Percentiles rank a stretch among this genome's conserved stretches.
phyloP scores from a whole-genome alignment of 345 rosid species.

The Carallia pectinifolia region DNA sequence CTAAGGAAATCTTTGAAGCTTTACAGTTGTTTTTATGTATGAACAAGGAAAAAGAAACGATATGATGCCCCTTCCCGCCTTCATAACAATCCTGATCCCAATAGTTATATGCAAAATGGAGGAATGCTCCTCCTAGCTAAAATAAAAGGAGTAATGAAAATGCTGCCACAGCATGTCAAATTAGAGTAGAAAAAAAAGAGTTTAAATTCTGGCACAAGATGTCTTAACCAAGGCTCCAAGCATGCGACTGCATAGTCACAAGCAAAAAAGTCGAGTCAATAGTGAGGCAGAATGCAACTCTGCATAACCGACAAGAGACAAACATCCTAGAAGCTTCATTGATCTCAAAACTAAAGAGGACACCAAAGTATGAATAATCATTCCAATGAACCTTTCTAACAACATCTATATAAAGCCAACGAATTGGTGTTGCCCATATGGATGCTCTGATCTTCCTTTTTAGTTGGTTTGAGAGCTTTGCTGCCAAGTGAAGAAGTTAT shows the following conservation, averaged over 20 bases:
- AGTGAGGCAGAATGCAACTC: neutral
- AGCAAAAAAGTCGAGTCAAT: no score
- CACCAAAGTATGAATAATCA: neutral
- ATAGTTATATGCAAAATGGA: neutral
- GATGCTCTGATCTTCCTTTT: no score
- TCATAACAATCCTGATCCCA: neutral
- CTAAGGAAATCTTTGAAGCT: no score
- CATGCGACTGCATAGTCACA: neutral
- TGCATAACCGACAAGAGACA: neutral
- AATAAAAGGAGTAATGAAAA: neutral
- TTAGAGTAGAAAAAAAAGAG: neutral
- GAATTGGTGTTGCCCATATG: no score
- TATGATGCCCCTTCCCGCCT: no score
- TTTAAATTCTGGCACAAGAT: neutral
- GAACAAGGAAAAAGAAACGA: no score
- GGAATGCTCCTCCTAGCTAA: neutral
- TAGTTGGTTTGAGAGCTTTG: no score
- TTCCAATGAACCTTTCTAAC: no score
- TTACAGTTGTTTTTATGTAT: no score
- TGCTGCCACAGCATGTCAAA: neutral
- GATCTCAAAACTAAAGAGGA: neutral
- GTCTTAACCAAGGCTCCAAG: neutral
- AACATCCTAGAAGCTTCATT: neutral
- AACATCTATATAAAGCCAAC: no score
- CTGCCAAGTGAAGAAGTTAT: no score